A percentile compares a stretch with the other conserved stretches of the same genome.
Evolutionary conservation across 768 basidiomycete genomes (phyloP).

Genomic region (Rhizopogon roseolus): DNA sequence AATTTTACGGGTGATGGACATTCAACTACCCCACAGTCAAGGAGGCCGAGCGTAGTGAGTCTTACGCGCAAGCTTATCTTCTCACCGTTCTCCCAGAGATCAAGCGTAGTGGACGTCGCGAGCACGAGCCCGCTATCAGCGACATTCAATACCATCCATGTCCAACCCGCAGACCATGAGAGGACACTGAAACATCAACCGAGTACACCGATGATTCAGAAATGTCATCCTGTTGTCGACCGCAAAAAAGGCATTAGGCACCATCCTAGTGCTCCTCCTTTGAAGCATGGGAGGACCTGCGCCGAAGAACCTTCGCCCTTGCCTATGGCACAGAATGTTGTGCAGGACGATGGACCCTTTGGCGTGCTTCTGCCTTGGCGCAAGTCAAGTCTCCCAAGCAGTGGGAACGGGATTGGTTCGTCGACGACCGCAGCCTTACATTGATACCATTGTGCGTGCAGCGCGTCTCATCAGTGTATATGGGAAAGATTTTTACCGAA

Average conservation of each 20-base stretch:
- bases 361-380: neutral
- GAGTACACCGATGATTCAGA: conserved; percentile 14
- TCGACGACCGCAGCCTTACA: conserved; percentile 1
- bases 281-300: conserved; percentile 1
- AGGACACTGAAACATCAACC: conserved; percentile 18
- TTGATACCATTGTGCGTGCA: conserved; percentile 15
- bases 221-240: conserved; percentile 8
- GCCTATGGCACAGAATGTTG: neutral
- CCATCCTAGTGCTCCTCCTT: neutral
- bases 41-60: conserved; percentile 23
- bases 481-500: conserved; percentile 10
- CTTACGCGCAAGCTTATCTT: conserved; percentile 28
- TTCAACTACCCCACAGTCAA: conserved; percentile 5
- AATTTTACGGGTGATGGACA: conserved; percentile 6
- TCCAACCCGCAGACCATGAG: conserved; percentile 6
- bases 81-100: conserved; percentile 20
- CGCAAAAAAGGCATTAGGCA: neutral
- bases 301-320: conserved; percentile 8
- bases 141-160: conserved; percentile 2
- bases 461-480: conserved; percentile 14
- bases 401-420: neutral
- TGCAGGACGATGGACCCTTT: conserved; percentile 12
- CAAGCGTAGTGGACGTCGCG: conserved; percentile 17
- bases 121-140: conserved; percentile 14
- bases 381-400: conserved; percentile 4